phyloP scores from a whole-genome alignment of 345 rosid genomes.

The Laguncularia racemosa region DNA sequence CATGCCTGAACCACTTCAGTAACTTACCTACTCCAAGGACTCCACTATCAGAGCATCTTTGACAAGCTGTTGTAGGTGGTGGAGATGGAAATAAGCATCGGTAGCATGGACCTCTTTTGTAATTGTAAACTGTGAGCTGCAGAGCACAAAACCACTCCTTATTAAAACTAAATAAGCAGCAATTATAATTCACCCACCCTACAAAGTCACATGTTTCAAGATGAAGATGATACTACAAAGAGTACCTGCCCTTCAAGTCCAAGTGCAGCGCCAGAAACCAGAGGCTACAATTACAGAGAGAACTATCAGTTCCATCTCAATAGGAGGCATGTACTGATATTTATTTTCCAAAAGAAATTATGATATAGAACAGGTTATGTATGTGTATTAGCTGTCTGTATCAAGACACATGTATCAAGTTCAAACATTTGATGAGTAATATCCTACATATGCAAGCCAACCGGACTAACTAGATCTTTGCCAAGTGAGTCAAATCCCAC shows the following conservation, averaged over 20 bases:
- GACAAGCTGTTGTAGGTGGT: constrained; percentile 80
- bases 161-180: not conserved
- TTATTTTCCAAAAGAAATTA: no score
- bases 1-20: not conserved
- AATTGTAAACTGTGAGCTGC: constrained; percentile 65
- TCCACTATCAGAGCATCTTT: constrained; percentile 83
- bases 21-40: constrained; percentile 79
- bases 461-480: constrained; percentile 5
- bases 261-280: constrained; percentile 96
- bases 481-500: not conserved
- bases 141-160: constrained; percentile 4
- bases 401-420: no score
- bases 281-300: constrained; percentile 44
- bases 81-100: constrained; percentile 82
- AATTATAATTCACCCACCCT: no score
- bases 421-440: no score
- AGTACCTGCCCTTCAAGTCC: constrained; percentile 96
- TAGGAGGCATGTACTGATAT: not conserved
- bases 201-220: no score
- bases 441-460: not conserved
- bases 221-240: not conserved
- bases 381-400: no score
- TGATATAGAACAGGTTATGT: no score
- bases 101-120: constrained; percentile 79
- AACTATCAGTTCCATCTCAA: constrained; percentile 7